These are phyloP conservation scores for Balamuthia mandrillaris DNA, from an alignment of 208 protist species.

Conservation along the genomic window DNA sequence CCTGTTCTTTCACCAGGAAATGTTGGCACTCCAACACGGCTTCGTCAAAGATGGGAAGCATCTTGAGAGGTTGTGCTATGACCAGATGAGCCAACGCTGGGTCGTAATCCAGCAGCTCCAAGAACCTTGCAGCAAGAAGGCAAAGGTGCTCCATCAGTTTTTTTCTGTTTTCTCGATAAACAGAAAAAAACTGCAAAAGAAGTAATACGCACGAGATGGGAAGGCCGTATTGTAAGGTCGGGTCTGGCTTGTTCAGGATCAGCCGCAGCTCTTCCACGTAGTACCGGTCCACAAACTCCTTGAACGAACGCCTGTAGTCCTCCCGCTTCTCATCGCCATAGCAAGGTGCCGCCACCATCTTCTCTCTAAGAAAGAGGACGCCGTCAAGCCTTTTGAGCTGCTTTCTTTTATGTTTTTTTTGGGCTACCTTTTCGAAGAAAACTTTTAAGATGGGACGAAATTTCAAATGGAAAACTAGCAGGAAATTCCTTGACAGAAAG, in stretches of 20 bases:
- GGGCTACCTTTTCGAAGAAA: too few relatives aligned
- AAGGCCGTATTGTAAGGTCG: neutral
- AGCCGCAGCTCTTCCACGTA: neutral
- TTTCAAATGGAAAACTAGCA: too few relatives aligned
- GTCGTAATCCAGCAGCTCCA: conserved; percentile 49
- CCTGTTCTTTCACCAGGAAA: neutral
- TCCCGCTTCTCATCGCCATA: neutral
- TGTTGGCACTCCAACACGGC: conserved; percentile 39
- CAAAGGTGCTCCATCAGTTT: neutral
- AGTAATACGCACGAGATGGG: neutral
- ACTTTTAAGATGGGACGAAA: too few relatives aligned
- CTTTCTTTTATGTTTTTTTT: too few relatives aligned
- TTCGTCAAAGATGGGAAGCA: conserved; percentile 62
- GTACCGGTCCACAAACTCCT: neutral
- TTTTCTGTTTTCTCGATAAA: neutral
- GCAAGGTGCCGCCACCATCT: too few relatives aligned
- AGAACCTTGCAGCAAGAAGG: neutral
- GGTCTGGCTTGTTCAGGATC: neutral
- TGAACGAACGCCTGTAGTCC: neutral
- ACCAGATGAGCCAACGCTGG: conserved; percentile 52
- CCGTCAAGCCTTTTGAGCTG: too few relatives aligned
- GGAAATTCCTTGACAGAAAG: too few relatives aligned
- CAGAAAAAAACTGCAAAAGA: neutral
- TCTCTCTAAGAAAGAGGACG: too few relatives aligned
- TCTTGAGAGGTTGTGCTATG: conserved; percentile 40